A percentile compares a stretch with the other conserved stretches of the same genome.
Evolutionary conservation across 179 eudicot species (phyloP).

Genomic region (Nepenthes alata): DNA sequence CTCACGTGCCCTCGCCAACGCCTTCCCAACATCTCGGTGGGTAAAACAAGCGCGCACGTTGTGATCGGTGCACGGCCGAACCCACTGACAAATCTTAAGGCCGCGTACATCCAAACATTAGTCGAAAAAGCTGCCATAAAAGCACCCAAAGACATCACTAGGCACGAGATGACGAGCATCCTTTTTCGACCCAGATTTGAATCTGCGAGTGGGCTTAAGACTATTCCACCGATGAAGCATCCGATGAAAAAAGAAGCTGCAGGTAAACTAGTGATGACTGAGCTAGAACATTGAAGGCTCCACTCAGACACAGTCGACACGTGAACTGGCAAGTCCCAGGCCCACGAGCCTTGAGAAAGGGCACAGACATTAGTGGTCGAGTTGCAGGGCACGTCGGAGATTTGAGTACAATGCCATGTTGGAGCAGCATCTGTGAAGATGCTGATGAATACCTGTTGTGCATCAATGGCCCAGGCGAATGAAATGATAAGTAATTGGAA

Average conservation of each 20-base stretch:
- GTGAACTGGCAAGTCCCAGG: constrained; percentile 28
- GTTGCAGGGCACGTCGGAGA: constrained; percentile 1
- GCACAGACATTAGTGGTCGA: constrained; percentile 18
- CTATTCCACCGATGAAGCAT: constrained; percentile 38
- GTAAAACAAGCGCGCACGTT: constrained; percentile 47
- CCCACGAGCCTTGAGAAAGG: constrained; percentile 26
- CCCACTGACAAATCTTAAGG: constrained; percentile 38
- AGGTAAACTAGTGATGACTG: constrained; percentile 44
- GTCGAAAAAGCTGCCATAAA: constrained; percentile 28
- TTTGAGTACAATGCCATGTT: constrained; percentile 32
- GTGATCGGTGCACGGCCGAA: constrained; percentile 55
- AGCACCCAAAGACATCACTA: constrained; percentile 49
- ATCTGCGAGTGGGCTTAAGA: constrained; percentile 51
- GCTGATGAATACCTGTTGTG: constrained; percentile 70
- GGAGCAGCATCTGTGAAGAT: constrained; percentile 62
- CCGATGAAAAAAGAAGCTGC: constrained; percentile 65
- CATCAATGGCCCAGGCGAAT: constrained; percentile 55
- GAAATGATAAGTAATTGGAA: constrained; percentile 44
- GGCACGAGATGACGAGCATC: constrained; percentile 24
- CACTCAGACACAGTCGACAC: constrained; percentile 48
- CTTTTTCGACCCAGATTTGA: constrained; percentile 57
- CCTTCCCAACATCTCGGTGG: constrained; percentile 57
- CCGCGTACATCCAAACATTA: constrained; percentile 44
- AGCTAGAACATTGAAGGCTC: constrained; percentile 34
- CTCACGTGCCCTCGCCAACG: constrained; percentile 54